Conservation (phyloP, 2,329 filamentous ascomycete genomes). For the Colletotrichum orchidophilum region DNA sequence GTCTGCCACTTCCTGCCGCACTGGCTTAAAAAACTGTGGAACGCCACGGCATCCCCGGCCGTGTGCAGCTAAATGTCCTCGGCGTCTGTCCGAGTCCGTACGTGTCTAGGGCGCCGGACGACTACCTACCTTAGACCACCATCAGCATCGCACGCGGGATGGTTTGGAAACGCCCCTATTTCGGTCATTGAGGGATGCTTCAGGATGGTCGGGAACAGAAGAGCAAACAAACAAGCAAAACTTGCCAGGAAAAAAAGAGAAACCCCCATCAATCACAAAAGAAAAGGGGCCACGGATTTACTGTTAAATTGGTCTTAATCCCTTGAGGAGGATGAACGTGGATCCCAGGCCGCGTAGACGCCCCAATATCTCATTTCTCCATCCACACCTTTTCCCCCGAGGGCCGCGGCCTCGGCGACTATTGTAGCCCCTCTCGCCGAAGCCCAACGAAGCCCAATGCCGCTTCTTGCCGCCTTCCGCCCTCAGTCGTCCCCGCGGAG, state of each 20-base stretch:
- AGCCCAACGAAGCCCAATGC: conserved; percentile 29
- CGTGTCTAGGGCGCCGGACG: not conserved
- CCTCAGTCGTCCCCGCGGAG: not conserved
- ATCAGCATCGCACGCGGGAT: not conserved
- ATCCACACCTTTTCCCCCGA: conserved; percentile 7
- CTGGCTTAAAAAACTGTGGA: conserved; percentile 13
- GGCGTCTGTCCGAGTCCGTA: conserved; percentile 4
- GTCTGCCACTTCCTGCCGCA: not conserved
- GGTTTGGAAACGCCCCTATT: too few relatives aligned
- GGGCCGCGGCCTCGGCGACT: not conserved
- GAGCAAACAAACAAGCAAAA: not conserved
- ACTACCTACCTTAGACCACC: not conserved
- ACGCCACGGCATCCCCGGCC: conserved; percentile 19
- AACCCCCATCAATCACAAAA: not conserved
- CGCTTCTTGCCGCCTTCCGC: conserved; percentile 27
- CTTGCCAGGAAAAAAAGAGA: not conserved
- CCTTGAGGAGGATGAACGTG: conserved; percentile 8
- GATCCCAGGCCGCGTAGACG: not conserved
- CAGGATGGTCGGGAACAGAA: not conserved
- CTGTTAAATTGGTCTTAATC: not conserved
- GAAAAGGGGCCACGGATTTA: not conserved
- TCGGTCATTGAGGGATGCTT: not conserved
- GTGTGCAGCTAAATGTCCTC: not conserved
- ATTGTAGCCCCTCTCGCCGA: conserved; percentile 3
- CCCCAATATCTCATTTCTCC: not conserved